Conservation (phyloP, 2,329 filamentous ascomycete species). For the Botrytis deweyae region DNA sequence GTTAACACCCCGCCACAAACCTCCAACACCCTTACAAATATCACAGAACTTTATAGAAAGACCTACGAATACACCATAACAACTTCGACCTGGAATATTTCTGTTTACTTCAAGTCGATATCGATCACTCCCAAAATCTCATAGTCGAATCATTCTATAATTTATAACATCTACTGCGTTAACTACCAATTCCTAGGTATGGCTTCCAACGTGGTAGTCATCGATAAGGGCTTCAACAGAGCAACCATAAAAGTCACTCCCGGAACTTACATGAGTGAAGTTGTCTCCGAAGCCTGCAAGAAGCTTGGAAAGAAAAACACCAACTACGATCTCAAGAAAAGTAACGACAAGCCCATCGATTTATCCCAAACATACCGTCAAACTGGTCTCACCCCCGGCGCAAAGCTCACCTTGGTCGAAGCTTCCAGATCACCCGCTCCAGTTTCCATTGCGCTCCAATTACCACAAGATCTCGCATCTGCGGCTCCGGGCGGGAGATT, state of each 20-base stretch:
- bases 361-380: slow-evolving; percentile 81
- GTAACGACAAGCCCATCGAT: slow-evolving; percentile 83
- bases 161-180: background rate
- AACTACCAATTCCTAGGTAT: slow-evolving; percentile 48
- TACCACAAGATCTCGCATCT: slow-evolving; percentile 69
- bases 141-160: background rate
- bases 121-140: background rate
- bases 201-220: slow-evolving; percentile 85
- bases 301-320: slow-evolving; percentile 64
- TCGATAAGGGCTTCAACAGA: slow-evolving; percentile 75
- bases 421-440: slow-evolving; percentile 81
- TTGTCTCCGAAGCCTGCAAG: slow-evolving; percentile 82
- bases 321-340: slow-evolving; percentile 77
- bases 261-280: slow-evolving; percentile 76
- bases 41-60: slow-evolving; percentile 34
- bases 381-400: slow-evolving; percentile 77
- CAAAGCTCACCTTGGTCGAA: slow-evolving; percentile 88
- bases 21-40: slow-evolving; percentile 30
- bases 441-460: slow-evolving; percentile 84
- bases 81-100: background rate
- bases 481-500: slow-evolving; percentile 65
- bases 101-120: background rate
- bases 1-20: slow-evolving; percentile 35
- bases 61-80: background rate
- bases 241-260: slow-evolving; percentile 81